These are phyloP conservation scores for Coniella vitis DNA, from an alignment of 2,329 filamentous ascomycete species.

Conservation along the genomic window DNA sequence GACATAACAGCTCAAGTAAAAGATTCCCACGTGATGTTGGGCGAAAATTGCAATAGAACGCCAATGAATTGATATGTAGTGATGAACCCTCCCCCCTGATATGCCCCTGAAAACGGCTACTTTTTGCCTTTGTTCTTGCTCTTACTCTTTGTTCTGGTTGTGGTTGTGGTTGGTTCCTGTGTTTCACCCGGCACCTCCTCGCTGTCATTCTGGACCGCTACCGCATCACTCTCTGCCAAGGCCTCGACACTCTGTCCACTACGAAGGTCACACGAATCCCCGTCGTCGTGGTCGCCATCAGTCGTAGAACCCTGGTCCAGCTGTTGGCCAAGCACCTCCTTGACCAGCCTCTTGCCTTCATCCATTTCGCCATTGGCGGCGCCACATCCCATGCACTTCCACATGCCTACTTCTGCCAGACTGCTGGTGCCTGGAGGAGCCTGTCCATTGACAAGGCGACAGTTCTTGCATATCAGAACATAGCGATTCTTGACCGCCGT, in stretches of 20 bases:
- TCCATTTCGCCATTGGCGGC: constrained; percentile 75
- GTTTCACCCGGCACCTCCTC: constrained; percentile 1
- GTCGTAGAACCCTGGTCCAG: constrained; percentile 17
- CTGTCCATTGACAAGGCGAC: constrained; percentile 89
- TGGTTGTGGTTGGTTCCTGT: background rate
- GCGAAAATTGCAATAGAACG: too few species aligned
- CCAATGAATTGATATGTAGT: background rate
- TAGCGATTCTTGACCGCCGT: constrained; percentile 85
- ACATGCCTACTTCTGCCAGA: constrained; percentile 73
- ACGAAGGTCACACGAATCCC: constrained; percentile 13
- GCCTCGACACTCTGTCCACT: constrained; percentile 8
- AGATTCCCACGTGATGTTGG: too few species aligned
- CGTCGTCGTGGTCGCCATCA: constrained; percentile 8
- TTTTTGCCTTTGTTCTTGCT: background rate
- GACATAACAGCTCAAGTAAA: too few species aligned
- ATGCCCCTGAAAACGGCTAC: too few species aligned
- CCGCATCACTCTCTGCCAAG: background rate
- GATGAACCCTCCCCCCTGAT: background rate
- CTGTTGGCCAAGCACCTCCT: constrained; percentile 46
- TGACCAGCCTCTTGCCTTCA: constrained; percentile 66
- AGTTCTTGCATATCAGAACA: constrained; percentile 74
- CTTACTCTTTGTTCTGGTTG: constrained; percentile 3
- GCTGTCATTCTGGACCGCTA: background rate
- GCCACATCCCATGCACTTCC: constrained; percentile 84
- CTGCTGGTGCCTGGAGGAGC: constrained; percentile 79